Evolutionary conservation across 345 rosid genomes (phyloP), one percentile per base, ranked within the genome.

Genomic region (Populus nigra): DNA sequence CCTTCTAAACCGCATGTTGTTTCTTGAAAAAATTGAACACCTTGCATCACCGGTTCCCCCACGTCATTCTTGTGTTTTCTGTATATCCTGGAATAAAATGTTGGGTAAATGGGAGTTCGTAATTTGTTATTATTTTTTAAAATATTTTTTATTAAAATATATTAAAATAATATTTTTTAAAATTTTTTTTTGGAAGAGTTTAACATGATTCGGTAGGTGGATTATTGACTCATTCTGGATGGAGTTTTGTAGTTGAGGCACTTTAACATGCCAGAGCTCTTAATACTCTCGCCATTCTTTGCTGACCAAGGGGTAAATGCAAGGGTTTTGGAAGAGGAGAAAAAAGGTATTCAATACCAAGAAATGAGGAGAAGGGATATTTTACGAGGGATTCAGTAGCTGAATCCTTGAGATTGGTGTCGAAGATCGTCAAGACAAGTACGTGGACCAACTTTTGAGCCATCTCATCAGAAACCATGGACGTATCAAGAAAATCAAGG

Each of bases 211-310:
- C 87, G 25, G 84, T 86, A 20, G 87, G 87, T 1, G 87, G 87
- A 33, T 86, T 84, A 63, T 72, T 88, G 80, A 84, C 86, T 13
- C 89, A 86, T 3, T 86, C 83, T 47, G 89, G 86, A 8, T 88
- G 87, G 88, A 86, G 83, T 72, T 88, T 86, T 27, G 77, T 83
- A 18, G 84, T 88, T 25, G 91, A 86, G 69, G 89, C 84, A 18
- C 67, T 88, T 15, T 72, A 75, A 1, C 78, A 78, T 13, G 89
- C 85, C 29, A 69, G 78, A 66, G 76, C 82, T 66, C 70, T 86
- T 63, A 76, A 38, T 87, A 8, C 68, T 80, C 65, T 31, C 85
- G 8, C 85, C 87, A 4, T 78, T 87, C 59, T 8, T 80, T 62
- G 79, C 80, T 62, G 88, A 85, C 49, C 90, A 88, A 76, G 90